Base-by-base conservation (phyloP, 176 grass and related monocot genomes). In the Oryza punctata region DNA sequence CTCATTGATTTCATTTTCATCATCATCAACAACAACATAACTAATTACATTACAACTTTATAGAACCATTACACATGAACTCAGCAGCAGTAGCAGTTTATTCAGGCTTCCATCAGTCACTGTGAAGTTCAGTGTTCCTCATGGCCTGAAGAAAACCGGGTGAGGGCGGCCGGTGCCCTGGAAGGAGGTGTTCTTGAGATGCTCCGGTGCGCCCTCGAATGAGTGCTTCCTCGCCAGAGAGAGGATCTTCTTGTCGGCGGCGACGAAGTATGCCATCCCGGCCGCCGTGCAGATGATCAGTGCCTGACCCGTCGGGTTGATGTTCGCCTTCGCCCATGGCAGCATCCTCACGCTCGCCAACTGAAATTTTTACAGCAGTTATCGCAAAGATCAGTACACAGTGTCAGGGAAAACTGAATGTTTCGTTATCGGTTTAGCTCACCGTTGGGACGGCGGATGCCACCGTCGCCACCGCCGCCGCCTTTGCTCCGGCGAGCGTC, bases 251-350 rank as follows among this genome's bases (percentile, higher is more conserved):
- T 94, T 94, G 77, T 92, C 90, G 0, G 90, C 92, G 0, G 81
- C 92, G 7, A 92, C 71, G 85, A 94, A 94, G 67, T 92, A 94
- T 0, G 90, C 88, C 93, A 90, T 88, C 2, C 94, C 94, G 1
- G 90, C 94, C 15, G 84, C 90, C 15, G 94, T 88, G 15, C 87
- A 97, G 65, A 97, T 87, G 66, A 97, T 93, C 50, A 97, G 82
- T 0, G 94, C 94, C 75, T 97, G 91, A 10, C 88, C 94, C 0
- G 94, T 90, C 0, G 86, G 89, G 73, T 97, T 94, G 10, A 97
- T 85, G 79, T 97, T 85, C 4, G 89, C 63, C 18, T 66, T 91
- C 0, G 91, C 94, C 91, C 88, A 96, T 1, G 94, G 94, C 26
- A 90, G 76, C 90, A 96, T 93, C 78, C 88, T 59, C 28, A 96